Evolutionary conservation across 1,139 yeast species (phyloP), one percentile per base, ranked within the genome.

Genomic region (Candida tetrigidarum): DNA sequence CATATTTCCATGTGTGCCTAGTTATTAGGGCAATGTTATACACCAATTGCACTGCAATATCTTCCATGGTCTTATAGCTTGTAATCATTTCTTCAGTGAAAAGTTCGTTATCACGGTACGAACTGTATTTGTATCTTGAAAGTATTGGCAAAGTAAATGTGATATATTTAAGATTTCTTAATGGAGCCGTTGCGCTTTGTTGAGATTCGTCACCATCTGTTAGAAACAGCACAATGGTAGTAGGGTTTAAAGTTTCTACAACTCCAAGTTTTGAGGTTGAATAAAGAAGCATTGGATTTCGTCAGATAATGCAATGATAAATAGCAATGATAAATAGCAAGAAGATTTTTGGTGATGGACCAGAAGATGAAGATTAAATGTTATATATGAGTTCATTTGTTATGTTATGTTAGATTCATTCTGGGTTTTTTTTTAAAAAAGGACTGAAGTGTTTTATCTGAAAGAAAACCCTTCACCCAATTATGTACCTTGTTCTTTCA

Each of bases 1-100:
- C 39, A 16, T 43, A 43, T 19, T 43, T 43, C 43, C 42, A 43
- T 2, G 46, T 32, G 16, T 43, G 46, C 15, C 25, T 10, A 10
- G 37, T 18, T 10, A 43, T 29, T 18, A 27, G 14, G 5, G 30
- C 29, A 14, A 40, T 43, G 20, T 40, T 28, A 2, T 12, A 15
- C 3, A 39, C 33, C 4, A 39, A 15, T 8, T 39, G 14, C 3
- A 39, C 26, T 8, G 27, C 37, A 11, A 35, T 19, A 6, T 12
- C 18, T 26, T 43, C 46, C 35, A 39, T 20, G 6, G 8, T 12
- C 19, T 36, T 35, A 27, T 43, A 41, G 6, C 26, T 10, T 18
- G 9, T 15, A 2, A 12, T 19, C 38, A 40, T 34, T 19, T 40
- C 38, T 9, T 25, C 23, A 14, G 28, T 40, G 12, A 32, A 34